phyloP scores from a whole-genome alignment of 768 basidiomycete genomes.

The Phaeolepiota aurea region DNA sequence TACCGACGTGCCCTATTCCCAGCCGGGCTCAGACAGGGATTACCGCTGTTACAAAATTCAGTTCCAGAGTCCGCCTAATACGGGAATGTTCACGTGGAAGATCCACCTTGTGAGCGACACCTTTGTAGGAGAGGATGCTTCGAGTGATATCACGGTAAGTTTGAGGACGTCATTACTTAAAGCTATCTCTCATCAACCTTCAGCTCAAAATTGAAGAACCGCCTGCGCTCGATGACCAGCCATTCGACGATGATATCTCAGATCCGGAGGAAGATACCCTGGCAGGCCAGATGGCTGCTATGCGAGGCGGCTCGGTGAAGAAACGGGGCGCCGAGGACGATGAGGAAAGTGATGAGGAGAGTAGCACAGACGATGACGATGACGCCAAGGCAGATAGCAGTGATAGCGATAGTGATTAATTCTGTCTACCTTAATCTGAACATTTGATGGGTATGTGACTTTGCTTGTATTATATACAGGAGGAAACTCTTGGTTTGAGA shows the following conservation, averaged over 20 bases:
- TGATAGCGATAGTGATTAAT: conserved; percentile 20
- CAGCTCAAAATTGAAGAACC: conserved; percentile 83
- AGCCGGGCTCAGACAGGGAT: conserved; percentile 38
- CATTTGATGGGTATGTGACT: neutral
- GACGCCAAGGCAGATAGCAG: conserved; percentile 47
- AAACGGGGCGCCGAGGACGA: conserved; percentile 25
- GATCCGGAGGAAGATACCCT: conserved; percentile 96
- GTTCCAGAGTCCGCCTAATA: conserved; percentile 87
- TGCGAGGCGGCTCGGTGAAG: conserved; percentile 87
- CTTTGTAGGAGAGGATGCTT: conserved; percentile 74
- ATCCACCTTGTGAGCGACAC: conserved; percentile 83
- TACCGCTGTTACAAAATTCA: conserved; percentile 85
- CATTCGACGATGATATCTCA: conserved; percentile 86
- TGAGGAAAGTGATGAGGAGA: conserved; percentile 48
- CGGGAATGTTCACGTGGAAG: conserved; percentile 85
- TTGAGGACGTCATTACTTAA: neutral
- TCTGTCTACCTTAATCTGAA: no score
- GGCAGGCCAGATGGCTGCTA: conserved; percentile 95
- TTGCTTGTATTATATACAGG: neutral
- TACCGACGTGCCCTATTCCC: conserved; percentile 66
- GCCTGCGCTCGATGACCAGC: conserved; percentile 48
- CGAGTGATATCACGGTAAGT: conserved; percentile 65
- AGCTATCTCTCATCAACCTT: conserved; percentile 7
- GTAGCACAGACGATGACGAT: conserved; percentile 35
- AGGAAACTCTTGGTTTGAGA: neutral